Percentiles rank a stretch among this genome's conserved stretches.
Conservation (phyloP, 345 rosid genomes). For the Litchi chinensis region DNA sequence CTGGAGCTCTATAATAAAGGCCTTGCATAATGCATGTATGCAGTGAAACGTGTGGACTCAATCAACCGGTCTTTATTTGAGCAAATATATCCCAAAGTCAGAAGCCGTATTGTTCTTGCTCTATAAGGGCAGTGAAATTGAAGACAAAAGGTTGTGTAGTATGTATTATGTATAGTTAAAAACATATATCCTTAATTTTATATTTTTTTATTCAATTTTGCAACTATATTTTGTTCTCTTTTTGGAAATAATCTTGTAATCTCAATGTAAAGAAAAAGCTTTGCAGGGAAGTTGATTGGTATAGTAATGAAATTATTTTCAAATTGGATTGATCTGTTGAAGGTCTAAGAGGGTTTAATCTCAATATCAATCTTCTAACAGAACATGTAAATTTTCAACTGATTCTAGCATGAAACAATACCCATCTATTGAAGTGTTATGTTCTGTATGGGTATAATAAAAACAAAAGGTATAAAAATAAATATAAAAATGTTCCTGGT, state of each 20-base stretch:
- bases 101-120: background rate
- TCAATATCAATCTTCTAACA: background rate
- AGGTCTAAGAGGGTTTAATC: background rate
- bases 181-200: background rate
- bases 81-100: background rate
- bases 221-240: background rate
- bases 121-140: background rate
- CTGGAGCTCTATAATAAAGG: background rate
- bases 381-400: background rate
- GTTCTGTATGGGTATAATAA: too few relatives aligned
- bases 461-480: too few relatives aligned
- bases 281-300: background rate
- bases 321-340: background rate
- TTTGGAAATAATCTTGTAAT: background rate
- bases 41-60: slow-evolving; percentile 8
- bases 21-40: background rate
- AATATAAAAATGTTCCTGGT: too few relatives aligned
- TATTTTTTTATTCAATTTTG: background rate
- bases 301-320: background rate
- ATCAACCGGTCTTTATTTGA: background rate
- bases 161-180: background rate
- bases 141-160: background rate
- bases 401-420: background rate
- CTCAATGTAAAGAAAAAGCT: background rate
- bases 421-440: background rate